These are phyloP conservation scores for Neurospora terricola DNA, from an alignment of 495 filamentous ascomycete species.

Conservation along the genomic window DNA sequence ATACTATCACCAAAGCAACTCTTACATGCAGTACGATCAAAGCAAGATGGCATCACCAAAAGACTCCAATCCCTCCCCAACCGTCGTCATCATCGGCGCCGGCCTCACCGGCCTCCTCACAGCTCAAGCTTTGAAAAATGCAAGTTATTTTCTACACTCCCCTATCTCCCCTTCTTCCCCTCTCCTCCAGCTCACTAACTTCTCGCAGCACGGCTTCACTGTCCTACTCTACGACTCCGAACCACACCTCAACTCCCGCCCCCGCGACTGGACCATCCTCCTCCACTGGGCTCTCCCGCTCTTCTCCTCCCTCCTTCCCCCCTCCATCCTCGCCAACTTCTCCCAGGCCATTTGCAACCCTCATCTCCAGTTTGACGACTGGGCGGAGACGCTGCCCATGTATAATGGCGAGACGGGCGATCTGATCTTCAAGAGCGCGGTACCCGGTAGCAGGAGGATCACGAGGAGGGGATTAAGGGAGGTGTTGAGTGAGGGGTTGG, in stretches of 20 bases:
- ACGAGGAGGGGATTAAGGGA: constrained; percentile 28
- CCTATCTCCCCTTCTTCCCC: not conserved
- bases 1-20: not conserved
- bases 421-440: constrained; percentile 23
- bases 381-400: constrained; percentile 29
- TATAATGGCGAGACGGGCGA: constrained; percentile 42
- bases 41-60: not conserved
- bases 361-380: constrained; percentile 21
- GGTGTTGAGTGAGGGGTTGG: constrained; percentile 19
- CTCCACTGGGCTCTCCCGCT: constrained; percentile 42
- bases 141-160: not conserved
- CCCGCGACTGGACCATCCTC: constrained; percentile 48
- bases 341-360: constrained; percentile 31
- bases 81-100: constrained; percentile 37
- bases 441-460: constrained; percentile 35
- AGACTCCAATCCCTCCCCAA: not conserved
- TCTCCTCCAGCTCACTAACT: not conserved
- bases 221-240: constrained; percentile 42
- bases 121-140: constrained; percentile 38
- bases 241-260: constrained; percentile 22
- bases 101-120: constrained; percentile 39
- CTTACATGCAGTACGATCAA: too few species aligned
- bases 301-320: constrained; percentile 21
- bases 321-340: constrained; percentile 25
- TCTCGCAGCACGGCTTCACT: constrained; percentile 35